Base-by-base conservation (phyloP, 768 basidiomycete species). In the Lentinula detonsa region DNA sequence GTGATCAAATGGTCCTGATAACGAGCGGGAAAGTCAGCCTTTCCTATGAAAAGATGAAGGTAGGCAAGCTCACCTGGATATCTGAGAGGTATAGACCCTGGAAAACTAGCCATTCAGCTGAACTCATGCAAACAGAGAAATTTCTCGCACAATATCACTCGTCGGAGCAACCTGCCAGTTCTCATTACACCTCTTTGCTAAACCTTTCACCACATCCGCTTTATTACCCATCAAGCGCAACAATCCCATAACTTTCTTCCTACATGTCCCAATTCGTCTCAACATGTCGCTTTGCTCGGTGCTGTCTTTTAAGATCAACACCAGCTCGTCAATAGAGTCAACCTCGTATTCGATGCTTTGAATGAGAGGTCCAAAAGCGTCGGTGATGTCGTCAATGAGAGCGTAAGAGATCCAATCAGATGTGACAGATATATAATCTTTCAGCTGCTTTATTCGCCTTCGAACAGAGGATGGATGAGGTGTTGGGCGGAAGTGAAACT, bases 321-420 rank as follows among this genome's bases (percentile, higher is more conserved):
- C 97, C 53, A 99, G 82, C 76, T 99, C 97, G 68, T 98, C 97
- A 64, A 99, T 98, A 63, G 90, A 93, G 75, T 99, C 97, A 74
- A 99, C 97, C 75, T 99, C 97, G 67, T 98, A 98, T 73, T 99
- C 97, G 73, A 98, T 99, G 70, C 88, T 87, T 73, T 98, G 97
- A 68, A 99, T 98, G 61, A 99, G 83, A 4, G 97, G 97, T 13
- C 97, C 97, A 71, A 99, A 99, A 8, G 95, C 96, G 70, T 99
- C 97, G 52, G 97, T 98, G 72, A 99, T 98, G 75, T 99, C 97
- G 75, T 99, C 97, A 70, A 99, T 99, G 62, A 99, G 84, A 9
- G 97, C 97, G 68, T 99, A 99, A 4, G 95, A 98, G 65, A 99
- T 99, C 97, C 97, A 99, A 76, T 99, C 97, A 3, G 95, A 96